phyloP scores from a whole-genome alignment of 257 asterid genomes.

The Agastache rugosa region DNA sequence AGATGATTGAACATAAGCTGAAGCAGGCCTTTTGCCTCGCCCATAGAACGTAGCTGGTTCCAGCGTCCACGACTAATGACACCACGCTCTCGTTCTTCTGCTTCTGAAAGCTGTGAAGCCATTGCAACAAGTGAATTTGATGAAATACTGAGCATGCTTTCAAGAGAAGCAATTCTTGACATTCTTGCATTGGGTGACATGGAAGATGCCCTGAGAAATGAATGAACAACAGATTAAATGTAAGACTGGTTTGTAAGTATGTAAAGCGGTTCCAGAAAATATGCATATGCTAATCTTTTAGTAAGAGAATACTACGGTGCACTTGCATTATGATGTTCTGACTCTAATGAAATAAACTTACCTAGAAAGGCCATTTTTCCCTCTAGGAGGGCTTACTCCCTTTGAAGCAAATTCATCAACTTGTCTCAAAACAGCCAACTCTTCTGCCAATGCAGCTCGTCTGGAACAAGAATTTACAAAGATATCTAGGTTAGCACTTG shows the following conservation, averaged over 20 bases:
- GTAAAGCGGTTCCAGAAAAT: not conserved
- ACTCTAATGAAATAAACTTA: slow-evolving; percentile 31
- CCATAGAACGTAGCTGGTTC: slow-evolving; percentile 98
- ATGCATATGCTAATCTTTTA: slow-evolving; percentile 20
- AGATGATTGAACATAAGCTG: slow-evolving; percentile 89
- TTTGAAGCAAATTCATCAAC: slow-evolving; percentile 85
- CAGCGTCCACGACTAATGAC: slow-evolving; percentile 84
- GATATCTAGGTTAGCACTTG: slow-evolving; percentile 10
- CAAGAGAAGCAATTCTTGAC: slow-evolving; percentile 95
- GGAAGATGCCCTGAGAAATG: slow-evolving; percentile 75
- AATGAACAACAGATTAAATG: slow-evolving; percentile 17
- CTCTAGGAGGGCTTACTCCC: slow-evolving; percentile 91
- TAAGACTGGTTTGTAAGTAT: slow-evolving; percentile 1
- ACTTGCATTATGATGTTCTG: not conserved
- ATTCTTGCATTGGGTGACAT: slow-evolving; percentile 91
- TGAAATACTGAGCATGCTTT: slow-evolving; percentile 90
- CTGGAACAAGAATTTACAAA: slow-evolving; percentile 50
- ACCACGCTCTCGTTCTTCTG: slow-evolving; percentile 96
- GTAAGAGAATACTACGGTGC: not conserved
- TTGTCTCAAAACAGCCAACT: slow-evolving; percentile 87
- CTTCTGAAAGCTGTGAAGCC: slow-evolving; percentile 99
- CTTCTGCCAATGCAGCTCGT: slow-evolving; percentile 97
- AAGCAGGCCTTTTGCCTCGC: slow-evolving; percentile 86
- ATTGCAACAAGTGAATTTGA: slow-evolving; percentile 94
- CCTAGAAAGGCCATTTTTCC: slow-evolving; percentile 88